Base-by-base conservation (phyloP, 306 rosid genomes). In the Malus asiatica region DNA sequence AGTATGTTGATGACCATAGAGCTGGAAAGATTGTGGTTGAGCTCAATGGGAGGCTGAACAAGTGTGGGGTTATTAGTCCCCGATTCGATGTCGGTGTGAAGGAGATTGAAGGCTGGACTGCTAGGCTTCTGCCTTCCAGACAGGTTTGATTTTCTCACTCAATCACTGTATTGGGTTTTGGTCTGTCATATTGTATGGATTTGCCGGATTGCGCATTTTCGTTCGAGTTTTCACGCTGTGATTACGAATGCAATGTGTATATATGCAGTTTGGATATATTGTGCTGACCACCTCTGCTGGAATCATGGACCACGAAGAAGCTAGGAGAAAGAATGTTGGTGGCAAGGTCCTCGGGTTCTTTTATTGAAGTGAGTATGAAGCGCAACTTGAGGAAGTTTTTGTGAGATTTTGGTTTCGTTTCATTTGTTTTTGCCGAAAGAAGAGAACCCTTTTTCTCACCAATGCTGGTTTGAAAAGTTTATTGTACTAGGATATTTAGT, bases 251-350 rank as follows among this genome's bases (percentile, higher is more conserved):
- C 16, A 44, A 23, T 67, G 1, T 3, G 6, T 9, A 25, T 9
- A 16, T 63, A 42, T 79, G 78, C 81, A 83, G 83, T 83, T 83
- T 58, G 86, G 86, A 9, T 79, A 83, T 40, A 83, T 83, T 15
- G 86, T 83, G 44, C 59, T 83, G 68, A 83, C 86, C 4, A 83
- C 86, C n/a, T 83, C 86, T 71, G 86, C 86, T 22, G 86, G 86
- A 29, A 83, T 83, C 80, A 83, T 83, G 86, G 86, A 83, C 61
- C 86, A 83, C 4, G 86, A 78, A 45, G 85, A 82, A 42, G 85
- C 85, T 14, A 73, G 85, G 77, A 82, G 85, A 76, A 82, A 82
- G 82, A 78, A 83, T 35, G 86, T 83, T 27, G 86, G 86, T 57
- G 86, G 86, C 63, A 83, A 83, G 33, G 86, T 83, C 69, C 83